Conservation (phyloP, 192 early-diverging fungal species). For the Coemansia sp. region DNA sequence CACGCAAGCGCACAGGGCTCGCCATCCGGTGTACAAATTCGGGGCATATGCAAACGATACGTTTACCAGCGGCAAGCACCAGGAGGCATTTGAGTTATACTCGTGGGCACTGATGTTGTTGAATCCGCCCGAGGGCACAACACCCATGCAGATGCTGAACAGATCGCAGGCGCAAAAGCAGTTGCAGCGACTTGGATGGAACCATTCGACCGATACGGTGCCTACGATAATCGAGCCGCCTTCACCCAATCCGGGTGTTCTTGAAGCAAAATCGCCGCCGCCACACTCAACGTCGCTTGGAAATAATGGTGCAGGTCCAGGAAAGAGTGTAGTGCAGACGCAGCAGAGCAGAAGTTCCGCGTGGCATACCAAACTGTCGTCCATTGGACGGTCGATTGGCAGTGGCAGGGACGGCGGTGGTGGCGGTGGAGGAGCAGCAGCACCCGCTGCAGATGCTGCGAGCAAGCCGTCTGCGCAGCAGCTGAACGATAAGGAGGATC, state of each 20-base stretch:
- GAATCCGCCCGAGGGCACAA: slow-evolving; percentile 23
- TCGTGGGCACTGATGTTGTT: slow-evolving; percentile 53
- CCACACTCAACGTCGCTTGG: neutral
- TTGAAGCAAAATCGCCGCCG: neutral
- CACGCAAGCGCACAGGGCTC: slow-evolving; percentile 44
- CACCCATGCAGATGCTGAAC: slow-evolving; percentile 29
- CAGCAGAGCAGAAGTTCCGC: neutral
- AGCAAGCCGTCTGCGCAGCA: slow-evolving; percentile 1
- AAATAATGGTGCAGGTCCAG: neutral
- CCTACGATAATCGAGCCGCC: neutral
- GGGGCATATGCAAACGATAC: slow-evolving; percentile 58
- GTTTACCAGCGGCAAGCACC: slow-evolving; percentile 57
- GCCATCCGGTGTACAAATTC: slow-evolving; percentile 52
- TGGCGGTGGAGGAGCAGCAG: neutral
- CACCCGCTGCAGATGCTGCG: neutral
- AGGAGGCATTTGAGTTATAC: slow-evolving; percentile 55
- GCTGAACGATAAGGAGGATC: neutral
- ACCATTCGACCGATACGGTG: neutral
- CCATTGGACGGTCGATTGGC: neutral
- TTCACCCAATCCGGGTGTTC: neutral
- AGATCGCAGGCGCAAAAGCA: slow-evolving; percentile 18
- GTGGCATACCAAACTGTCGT: slow-evolving; percentile 1
- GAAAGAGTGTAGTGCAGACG: neutral
- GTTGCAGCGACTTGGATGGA: slow-evolving; percentile 29
- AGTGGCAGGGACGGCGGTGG: neutral